These are phyloP conservation scores for Penicillium psychrofluorescens DNA, from an alignment of 495 filamentous ascomycete species.

Conservation along the genomic window DNA sequence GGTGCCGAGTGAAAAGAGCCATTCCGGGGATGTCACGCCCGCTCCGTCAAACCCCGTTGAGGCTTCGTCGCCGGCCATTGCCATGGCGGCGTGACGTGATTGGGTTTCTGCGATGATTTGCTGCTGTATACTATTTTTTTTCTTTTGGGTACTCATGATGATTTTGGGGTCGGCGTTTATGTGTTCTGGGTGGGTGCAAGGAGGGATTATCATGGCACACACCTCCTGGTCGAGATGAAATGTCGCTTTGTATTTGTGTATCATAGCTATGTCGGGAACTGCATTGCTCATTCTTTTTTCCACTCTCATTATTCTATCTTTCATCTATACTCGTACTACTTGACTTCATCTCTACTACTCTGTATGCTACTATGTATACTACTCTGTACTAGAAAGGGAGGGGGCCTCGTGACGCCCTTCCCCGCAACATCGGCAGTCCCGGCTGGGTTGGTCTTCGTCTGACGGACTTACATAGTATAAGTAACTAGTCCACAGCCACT, in stretches of 20 bases:
- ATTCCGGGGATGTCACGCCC: slow-evolving; percentile 42
- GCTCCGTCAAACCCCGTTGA: slow-evolving; percentile 33
- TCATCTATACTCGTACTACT: no score
- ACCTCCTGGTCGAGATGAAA: no score
- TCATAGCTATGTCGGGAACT: slow-evolving; percentile 3
- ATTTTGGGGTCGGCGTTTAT: no score
- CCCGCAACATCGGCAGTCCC: neutral
- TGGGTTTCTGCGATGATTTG: slow-evolving; percentile 4
- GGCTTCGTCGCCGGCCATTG: slow-evolving; percentile 39
- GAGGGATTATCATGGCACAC: no score
- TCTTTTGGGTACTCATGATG: neutral
- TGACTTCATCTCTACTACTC: no score
- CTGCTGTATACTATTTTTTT: slow-evolving; percentile 2
- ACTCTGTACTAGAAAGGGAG: neutral
- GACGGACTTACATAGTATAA: no score
- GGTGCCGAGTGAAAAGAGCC: slow-evolving; percentile 63
- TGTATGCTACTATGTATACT: no score
- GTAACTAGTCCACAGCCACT: no score
- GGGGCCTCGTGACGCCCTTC: slow-evolving; percentile 6
- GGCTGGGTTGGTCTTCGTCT: no score
- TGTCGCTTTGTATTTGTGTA: slow-evolving; percentile 2
- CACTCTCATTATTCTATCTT: no score
- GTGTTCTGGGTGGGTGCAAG: no score
- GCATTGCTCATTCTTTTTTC: no score
- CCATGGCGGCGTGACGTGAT: slow-evolving; percentile 28